Evolutionary conservation across 805 yeast genomes (phyloP).

Genomic region (Starmerella floricola): DNA sequence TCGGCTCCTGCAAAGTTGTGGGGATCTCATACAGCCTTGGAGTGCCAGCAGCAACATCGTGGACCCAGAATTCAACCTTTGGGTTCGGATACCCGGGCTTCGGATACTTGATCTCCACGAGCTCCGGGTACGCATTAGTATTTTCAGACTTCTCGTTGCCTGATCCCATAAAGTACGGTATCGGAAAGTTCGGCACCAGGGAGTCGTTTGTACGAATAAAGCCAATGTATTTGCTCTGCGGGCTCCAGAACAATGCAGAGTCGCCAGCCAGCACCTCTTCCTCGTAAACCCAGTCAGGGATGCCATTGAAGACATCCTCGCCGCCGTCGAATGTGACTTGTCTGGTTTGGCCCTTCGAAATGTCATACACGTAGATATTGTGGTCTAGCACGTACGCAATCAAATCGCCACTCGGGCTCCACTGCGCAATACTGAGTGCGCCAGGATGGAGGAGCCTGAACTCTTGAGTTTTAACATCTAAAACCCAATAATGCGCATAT

Average conservation of each 20-base stretch:
- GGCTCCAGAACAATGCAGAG: conserved; percentile 80
- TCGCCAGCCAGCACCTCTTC: conserved; percentile 72
- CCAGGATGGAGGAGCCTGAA: conserved; percentile 26
- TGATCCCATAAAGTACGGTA: conserved; percentile 45
- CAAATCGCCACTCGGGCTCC: conserved; percentile 61
- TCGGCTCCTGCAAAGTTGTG: conserved; percentile 28
- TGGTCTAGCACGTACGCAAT: conserved; percentile 59
- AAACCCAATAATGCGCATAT: conserved; percentile 48
- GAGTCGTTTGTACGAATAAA: conserved; percentile 63
- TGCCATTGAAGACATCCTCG: conserved; percentile 62
- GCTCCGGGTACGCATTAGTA: conserved; percentile 40
- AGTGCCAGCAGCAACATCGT: conserved; percentile 28
- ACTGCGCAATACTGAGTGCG: conserved; percentile 44
- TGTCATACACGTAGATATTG: conserved; percentile 46
- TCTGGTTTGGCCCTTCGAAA: conserved; percentile 24
- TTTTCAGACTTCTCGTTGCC: background rate
- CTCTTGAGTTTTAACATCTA: conserved; percentile 35
- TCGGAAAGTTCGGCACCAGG: conserved; percentile 54
- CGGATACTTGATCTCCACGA: conserved; percentile 59
- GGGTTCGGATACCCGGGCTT: conserved; percentile 77
- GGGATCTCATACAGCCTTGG: conserved; percentile 11
- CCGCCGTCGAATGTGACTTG: conserved; percentile 64
- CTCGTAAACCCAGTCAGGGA: conserved; percentile 91
- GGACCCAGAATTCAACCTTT: conserved; percentile 41
- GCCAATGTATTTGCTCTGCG: conserved; percentile 50